Conservation (phyloP, 306 rosid species). For the Crotalaria pallida region DNA sequence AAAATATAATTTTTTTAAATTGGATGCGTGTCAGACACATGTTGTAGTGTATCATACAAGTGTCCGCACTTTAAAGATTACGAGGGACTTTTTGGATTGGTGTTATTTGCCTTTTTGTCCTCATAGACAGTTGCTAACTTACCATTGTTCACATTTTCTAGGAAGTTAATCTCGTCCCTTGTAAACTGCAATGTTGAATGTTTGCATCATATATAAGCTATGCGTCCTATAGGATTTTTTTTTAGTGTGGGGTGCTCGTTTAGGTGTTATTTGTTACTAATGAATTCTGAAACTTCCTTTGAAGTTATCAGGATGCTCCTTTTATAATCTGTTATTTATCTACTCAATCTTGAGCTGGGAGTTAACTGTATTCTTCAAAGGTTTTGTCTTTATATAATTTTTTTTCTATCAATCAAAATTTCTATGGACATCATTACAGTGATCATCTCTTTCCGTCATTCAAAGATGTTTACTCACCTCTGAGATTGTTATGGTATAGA, state of each 20-base stretch:
- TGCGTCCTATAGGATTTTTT: background rate
- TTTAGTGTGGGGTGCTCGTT: background rate
- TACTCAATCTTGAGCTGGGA: background rate
- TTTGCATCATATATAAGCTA: background rate
- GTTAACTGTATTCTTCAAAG: background rate
- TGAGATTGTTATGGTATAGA: background rate
- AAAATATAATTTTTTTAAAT: too few species aligned
- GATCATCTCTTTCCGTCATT: background rate
- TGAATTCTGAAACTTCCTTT: background rate
- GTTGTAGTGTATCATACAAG: background rate
- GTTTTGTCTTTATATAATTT: background rate
- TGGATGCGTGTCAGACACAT: background rate
- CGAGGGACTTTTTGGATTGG: background rate
- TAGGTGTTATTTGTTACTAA: background rate
- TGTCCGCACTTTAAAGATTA: background rate
- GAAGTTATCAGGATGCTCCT: conserved; percentile 1
- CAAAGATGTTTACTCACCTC: background rate
- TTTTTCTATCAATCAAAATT: background rate
- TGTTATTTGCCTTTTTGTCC: background rate
- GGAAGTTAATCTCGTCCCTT: background rate
- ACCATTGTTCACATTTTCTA: background rate
- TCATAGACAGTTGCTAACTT: background rate
- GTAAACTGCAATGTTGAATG: background rate
- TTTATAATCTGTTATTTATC: too few species aligned
- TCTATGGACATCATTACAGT: background rate